Conservation (phyloP, 228 moss, liverwort and hornwort genomes). For the Sphagnum magellanicum region DNA sequence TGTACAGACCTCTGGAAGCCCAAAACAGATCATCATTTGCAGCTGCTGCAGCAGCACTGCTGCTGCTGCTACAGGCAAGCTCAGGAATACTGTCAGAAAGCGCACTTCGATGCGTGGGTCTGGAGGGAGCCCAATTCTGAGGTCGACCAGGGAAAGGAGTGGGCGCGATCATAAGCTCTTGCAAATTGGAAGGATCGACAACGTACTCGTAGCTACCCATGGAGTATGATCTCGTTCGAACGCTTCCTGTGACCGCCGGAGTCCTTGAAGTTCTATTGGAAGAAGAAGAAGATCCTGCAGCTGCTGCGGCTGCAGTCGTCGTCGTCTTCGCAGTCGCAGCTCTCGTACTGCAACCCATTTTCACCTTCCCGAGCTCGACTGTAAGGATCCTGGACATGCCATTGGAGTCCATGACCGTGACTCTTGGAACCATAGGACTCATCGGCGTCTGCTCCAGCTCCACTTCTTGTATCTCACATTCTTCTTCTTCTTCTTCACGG, state of each 20-base stretch:
- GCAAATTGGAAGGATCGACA: conserved; percentile 77
- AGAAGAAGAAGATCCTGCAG: not conserved
- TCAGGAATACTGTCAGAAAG: conserved; percentile 92
- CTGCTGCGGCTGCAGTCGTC: conserved; percentile 10
- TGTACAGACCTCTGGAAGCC: conserved; percentile 76
- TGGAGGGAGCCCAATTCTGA: conserved; percentile 45
- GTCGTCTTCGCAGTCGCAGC: too few species aligned
- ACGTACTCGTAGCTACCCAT: conserved; percentile 96
- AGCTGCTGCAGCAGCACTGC: conserved; percentile 59
- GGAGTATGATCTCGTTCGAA: conserved; percentile 71
- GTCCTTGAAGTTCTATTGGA: too few species aligned
- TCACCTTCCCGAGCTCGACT: conserved; percentile 40
- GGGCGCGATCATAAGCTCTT: conserved; percentile 78
- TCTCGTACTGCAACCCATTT: not conserved
- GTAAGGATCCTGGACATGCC: conserved; percentile 38
- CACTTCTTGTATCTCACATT: conserved; percentile 28
- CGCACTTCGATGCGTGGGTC: conserved; percentile 77
- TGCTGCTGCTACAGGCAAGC: conserved; percentile 13
- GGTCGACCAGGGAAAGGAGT: conserved; percentile 78
- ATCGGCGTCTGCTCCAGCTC: not conserved
- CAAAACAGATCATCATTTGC: conserved; percentile 84
- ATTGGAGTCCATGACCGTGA: conserved; percentile 32
- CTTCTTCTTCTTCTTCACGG: conserved; percentile 34
- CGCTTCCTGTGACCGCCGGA: not conserved
- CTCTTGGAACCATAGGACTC: conserved; percentile 22